phyloP scores from a whole-genome alignment of 768 basidiomycete species.

The Tulasnella sp. region DNA sequence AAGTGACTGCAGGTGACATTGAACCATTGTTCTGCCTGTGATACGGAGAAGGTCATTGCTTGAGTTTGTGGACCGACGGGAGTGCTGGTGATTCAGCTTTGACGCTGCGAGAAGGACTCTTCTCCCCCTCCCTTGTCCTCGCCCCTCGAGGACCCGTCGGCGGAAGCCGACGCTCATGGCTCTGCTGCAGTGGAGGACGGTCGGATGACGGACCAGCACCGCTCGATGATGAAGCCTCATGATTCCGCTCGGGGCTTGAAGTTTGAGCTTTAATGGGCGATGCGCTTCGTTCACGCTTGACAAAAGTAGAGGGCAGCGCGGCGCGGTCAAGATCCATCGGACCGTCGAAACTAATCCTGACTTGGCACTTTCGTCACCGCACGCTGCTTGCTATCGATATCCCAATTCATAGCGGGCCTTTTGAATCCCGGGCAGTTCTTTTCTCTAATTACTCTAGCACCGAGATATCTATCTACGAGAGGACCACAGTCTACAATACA shows the following conservation, averaged over 20 bases:
- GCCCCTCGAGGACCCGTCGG: background rate
- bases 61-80: background rate
- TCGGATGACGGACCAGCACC: background rate
- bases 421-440: background rate
- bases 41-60: background rate
- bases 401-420: background rate
- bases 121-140: background rate
- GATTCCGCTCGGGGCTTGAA: background rate
- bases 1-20: background rate
- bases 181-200: background rate
- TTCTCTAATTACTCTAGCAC: background rate
- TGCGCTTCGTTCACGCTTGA: background rate
- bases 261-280: background rate
- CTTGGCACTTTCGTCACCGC: no score
- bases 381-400: no score
- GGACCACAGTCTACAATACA: background rate
- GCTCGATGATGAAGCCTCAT: background rate
- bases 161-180: background rate
- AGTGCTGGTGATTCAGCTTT: background rate
- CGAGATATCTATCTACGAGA: background rate
- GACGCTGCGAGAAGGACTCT: background rate
- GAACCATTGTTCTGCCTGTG: constrained; percentile 4
- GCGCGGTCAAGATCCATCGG: background rate
- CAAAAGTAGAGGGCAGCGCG: background rate
- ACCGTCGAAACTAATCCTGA: no score